Evolutionary conservation across 2,329 filamentous ascomycete species (phyloP), one percentile per base, ranked within the genome.

Genomic region (Dactylella cylindrospora): DNA sequence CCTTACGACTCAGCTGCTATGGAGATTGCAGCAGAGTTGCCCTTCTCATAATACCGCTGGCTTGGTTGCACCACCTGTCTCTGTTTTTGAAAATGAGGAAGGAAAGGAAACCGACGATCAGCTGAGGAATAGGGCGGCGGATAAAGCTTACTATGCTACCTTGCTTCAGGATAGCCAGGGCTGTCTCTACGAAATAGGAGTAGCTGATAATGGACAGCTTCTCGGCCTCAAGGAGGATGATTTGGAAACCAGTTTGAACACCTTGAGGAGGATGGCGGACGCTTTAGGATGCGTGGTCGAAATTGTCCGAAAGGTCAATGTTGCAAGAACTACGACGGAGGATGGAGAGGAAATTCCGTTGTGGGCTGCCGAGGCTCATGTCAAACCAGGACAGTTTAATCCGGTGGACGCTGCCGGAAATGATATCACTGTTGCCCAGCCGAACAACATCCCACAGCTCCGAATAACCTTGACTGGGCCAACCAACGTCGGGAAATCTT

Each of bases 111-210:
- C 78, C 6, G 71, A 76, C 5, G 82, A 83, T 64, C 76, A 85
- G 32, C 76, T 90, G 5, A 83, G 76, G 19, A 73, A 75, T 10
- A 31, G 40, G 20, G 51, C 29, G 3, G 59, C 47, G 4, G 59
- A 64, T 22, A 64, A 57, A 38, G 10, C 77, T 77, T 26, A 75
- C 76, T 19, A 77, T 78, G 66, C 79, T 9, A 80, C 90, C 1
- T 90, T 93, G 0, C 76, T 98, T 6, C 91, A 97, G 71, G 90
- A 95, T 71, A 96, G 90, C 12, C 85, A 88, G 67, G 93, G 93
- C 3, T 93, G 93, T 0, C 74, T 97, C 43, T 98, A 98, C 68
- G 91, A 98, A 72, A 95, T 98, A 72, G 93, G 93, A 0, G 90
- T 98, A 7, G 86, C 90, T 22, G 93, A 98, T 72, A 90, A 97